Conservation (phyloP, 1,284 basidiomycete species). For the Meira nashicola region DNA sequence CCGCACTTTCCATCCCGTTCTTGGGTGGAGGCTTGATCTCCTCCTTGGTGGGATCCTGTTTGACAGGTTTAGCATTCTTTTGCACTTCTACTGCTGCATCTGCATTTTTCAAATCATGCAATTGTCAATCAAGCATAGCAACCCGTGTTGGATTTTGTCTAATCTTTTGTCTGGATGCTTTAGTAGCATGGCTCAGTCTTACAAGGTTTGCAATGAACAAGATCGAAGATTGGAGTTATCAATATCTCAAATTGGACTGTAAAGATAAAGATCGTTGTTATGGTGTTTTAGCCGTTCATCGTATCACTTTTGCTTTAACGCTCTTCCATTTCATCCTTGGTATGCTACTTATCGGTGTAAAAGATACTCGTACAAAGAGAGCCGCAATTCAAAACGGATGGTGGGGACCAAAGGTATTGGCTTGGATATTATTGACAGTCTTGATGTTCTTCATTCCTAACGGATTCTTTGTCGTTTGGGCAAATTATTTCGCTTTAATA, state of each 20-base stretch:
- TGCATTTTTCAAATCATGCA: conserved; percentile 97
- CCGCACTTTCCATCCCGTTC: conserved; percentile 79
- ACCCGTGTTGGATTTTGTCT: conserved; percentile 94
- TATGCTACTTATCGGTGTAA: conserved; percentile 73
- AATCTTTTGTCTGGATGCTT: conserved; percentile 92
- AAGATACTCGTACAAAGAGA: conserved; percentile 81
- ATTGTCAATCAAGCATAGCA: conserved; percentile 97
- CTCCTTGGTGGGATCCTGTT: conserved; percentile 57
- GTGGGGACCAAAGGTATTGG: conserved; percentile 95
- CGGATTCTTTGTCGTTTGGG: conserved; percentile 92
- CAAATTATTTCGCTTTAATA: conserved; percentile 82
- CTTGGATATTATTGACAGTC: conserved; percentile 72
- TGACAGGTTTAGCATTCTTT: conserved; percentile 54
- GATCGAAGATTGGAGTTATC: conserved; percentile 87
- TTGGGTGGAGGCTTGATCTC: conserved; percentile 69
- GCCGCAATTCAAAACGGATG: conserved; percentile 98
- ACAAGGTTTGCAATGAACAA: conserved; percentile 79
- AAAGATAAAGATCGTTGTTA: conserved; percentile 80
- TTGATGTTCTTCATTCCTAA: conserved; percentile 89
- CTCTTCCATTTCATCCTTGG: conserved; percentile 83
- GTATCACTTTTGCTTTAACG: conserved; percentile 89
- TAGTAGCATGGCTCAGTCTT: conserved; percentile 93
- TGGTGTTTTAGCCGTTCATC: conserved; percentile 93
- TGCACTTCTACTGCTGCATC: conserved; percentile 79
- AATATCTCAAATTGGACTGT: conserved; percentile 98